Evolutionary conservation across 2,329 filamentous ascomycete species (phyloP).

Genomic region (Pyricularia grisea): DNA sequence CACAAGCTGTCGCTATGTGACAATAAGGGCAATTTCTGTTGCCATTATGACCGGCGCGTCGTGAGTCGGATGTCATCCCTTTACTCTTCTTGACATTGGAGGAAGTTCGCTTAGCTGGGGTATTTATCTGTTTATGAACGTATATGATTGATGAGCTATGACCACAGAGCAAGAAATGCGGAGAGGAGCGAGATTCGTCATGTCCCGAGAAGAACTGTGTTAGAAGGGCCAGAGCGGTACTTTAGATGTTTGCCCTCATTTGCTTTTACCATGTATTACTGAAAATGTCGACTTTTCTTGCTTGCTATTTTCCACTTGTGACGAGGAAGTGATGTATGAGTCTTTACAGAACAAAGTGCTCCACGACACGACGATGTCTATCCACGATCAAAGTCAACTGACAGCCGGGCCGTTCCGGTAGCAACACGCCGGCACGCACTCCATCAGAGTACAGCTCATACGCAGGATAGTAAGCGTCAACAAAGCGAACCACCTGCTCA

Average conservation of each 20-base stretch:
- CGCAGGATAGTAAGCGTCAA: conserved; percentile 58
- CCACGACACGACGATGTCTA: conserved; percentile 48
- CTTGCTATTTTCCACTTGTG: background rate
- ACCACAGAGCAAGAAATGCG: background rate
- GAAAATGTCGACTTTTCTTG: conserved; percentile 6
- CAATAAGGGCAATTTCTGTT: background rate
- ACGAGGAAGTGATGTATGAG: too few species aligned
- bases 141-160: conserved; percentile 3
- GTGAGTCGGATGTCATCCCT: background rate
- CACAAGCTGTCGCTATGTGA: background rate
- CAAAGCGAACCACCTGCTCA: conserved; percentile 68
- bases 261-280: background rate
- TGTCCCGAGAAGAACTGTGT: background rate
- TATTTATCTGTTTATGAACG: background rate
- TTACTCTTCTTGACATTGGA: background rate
- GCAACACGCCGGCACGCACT: conserved; percentile 49
- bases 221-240: background rate
- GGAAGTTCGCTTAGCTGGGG: background rate
- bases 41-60: background rate
- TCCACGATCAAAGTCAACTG: conserved; percentile 56
- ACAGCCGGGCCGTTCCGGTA: conserved; percentile 33
- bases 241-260: background rate
- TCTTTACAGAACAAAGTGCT: conserved; percentile 36
- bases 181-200: background rate
- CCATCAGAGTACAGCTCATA: conserved; percentile 60